Percentiles rank a stretch among this genome's conserved stretches.
These are phyloP conservation scores for Aphanomyces cochlioides DNA, from an alignment of 352 stramenopile species.

Conservation along the genomic window DNA sequence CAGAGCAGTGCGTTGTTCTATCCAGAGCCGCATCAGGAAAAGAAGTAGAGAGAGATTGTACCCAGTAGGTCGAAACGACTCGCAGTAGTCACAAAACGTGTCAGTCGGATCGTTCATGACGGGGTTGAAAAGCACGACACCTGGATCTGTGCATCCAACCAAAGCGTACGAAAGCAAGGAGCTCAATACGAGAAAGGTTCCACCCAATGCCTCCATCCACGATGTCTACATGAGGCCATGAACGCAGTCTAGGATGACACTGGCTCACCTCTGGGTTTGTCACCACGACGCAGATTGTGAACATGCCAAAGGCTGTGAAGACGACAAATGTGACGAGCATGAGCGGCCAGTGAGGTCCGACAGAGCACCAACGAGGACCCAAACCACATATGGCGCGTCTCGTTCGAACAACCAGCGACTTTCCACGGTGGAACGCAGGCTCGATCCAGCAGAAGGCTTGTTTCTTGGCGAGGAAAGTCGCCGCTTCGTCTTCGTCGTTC, in stretches of 20 bases:
- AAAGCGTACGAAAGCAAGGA: constrained; percentile 72
- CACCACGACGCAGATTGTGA: constrained; percentile 44
- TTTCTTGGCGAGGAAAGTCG: constrained; percentile 6
- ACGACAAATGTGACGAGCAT: constrained; percentile 60
- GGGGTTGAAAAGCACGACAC: constrained; percentile 44
- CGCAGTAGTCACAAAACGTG: constrained; percentile 76
- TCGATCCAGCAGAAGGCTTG: constrained; percentile 14
- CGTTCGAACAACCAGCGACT: constrained; percentile 22
- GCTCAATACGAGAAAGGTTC: constrained; percentile 50
- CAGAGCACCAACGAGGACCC: constrained; percentile 40
- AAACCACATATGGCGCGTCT: constrained; percentile 17
- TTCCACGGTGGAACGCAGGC: constrained; percentile 24
- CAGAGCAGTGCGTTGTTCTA: constrained; percentile 79
- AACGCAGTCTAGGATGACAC: background rate
- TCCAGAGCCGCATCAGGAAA: constrained; percentile 12
- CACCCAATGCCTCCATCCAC: constrained; percentile 42
- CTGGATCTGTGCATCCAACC: constrained; percentile 64
- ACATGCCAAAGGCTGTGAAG: constrained; percentile 48
- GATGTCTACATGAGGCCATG: constrained; percentile 16
- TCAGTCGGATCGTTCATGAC: constrained; percentile 42
- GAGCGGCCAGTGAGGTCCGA: constrained; percentile 77
- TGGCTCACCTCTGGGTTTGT: constrained; percentile 44
- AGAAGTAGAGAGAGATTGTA: constrained; percentile 34
- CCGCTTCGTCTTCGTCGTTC: background rate
- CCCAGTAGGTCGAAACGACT: constrained; percentile 67